Conservation (phyloP, 495 filamentous ascomycete genomes). For the Aspergillus sclerotioniger region DNA sequence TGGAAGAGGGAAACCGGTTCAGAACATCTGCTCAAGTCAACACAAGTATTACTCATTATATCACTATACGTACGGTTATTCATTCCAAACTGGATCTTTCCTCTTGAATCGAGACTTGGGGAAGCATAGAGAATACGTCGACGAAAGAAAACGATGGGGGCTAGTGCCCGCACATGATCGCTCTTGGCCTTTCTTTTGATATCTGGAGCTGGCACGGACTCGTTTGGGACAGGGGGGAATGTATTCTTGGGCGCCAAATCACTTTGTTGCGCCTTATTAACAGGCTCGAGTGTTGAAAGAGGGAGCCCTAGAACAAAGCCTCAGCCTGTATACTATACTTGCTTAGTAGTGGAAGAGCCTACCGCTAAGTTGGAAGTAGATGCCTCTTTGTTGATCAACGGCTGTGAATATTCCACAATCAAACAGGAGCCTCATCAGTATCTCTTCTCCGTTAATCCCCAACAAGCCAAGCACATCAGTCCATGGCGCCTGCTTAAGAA, state of each 20-base stretch:
- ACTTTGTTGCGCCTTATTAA: background rate
- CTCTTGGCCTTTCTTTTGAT: background rate
- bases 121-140: conserved; percentile 84
- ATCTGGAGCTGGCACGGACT: background rate
- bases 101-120: conserved; percentile 63
- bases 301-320: conserved; percentile 40
- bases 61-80: conserved; percentile 41
- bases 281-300: conserved; percentile 39
- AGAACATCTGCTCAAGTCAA: conserved; percentile 64
- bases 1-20: conserved; percentile 62
- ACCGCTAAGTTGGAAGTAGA: conserved; percentile 81
- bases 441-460: conserved; percentile 71
- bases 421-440: conserved; percentile 78
- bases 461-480: conserved; percentile 65
- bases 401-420: conserved; percentile 73
- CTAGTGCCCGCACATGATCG: conserved; percentile 15
- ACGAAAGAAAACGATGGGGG: conserved; percentile 72
- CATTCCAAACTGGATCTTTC: conserved; percentile 69
- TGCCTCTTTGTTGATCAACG: conserved; percentile 57
- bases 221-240: background rate
- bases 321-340: background rate
- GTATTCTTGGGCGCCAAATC: background rate
- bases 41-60: no score
- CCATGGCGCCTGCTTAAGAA: conserved; percentile 72
- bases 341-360: conserved; percentile 19